Evolutionary conservation across 2,329 filamentous ascomycete genomes (phyloP).

Genomic region (Fusarium buxicola): DNA sequence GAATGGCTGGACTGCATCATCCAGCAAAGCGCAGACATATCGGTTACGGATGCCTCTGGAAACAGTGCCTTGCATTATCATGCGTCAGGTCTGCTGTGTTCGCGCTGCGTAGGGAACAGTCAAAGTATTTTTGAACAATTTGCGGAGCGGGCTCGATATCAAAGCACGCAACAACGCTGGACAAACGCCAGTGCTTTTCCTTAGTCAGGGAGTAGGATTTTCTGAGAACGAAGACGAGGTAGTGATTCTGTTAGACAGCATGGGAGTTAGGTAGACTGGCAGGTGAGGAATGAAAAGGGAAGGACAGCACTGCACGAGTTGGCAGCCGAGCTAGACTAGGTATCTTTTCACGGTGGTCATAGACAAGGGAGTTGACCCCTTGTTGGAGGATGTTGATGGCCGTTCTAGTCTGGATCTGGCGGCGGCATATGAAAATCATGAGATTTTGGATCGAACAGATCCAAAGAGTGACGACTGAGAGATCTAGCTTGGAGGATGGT

Average conservation of each 20-base stretch:
- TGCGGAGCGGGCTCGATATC: slow-evolving; percentile 19
- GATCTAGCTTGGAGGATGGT: neutral
- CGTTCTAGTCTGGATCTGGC: slow-evolving; percentile 24
- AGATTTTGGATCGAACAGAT: slow-evolving; percentile 28
- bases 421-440: slow-evolving; percentile 3
- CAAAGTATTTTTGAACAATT: slow-evolving; percentile 12
- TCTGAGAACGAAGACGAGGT: neutral
- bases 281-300: slow-evolving; percentile 16
- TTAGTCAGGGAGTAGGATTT: neutral
- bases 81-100: neutral
- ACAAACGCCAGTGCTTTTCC: slow-evolving; percentile 19
- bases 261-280: slow-evolving; percentile 34
- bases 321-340: neutral
- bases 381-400: slow-evolving; percentile 31
- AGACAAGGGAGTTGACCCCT: slow-evolving; percentile 18
- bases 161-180: slow-evolving; percentile 32
- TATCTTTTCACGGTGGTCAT: slow-evolving; percentile 18
- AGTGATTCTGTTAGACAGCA: slow-evolving; percentile 16
- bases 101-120: neutral
- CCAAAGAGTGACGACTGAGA: neutral
- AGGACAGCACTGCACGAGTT: slow-evolving; percentile 28
- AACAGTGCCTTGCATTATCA: slow-evolving; percentile 32
- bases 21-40: slow-evolving; percentile 20
- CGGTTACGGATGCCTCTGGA: slow-evolving; percentile 10
- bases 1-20: slow-evolving; percentile 25